Conservation (phyloP, 2,329 filamentous ascomycete species). For the Claviceps paspali region DNA sequence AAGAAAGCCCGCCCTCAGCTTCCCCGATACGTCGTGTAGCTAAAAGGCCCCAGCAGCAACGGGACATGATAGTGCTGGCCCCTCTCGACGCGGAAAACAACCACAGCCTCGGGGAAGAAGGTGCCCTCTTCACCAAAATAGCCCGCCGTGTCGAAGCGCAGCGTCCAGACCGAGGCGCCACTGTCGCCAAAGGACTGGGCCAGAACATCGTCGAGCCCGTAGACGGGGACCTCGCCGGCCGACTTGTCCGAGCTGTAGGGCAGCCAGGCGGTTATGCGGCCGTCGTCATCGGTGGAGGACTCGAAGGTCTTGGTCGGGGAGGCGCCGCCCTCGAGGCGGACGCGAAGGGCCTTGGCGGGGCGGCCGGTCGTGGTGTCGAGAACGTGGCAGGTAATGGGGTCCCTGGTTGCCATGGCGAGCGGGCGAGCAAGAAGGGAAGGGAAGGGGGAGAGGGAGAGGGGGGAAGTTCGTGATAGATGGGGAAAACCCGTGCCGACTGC, state of each 20-base stretch:
- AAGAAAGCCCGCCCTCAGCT: constrained; percentile 34
- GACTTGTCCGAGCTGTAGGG: constrained; percentile 36
- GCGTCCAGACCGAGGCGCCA: constrained; percentile 43
- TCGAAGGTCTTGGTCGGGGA: constrained; percentile 31
- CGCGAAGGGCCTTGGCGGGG: constrained; percentile 50
- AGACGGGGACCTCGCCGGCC: constrained; percentile 40
- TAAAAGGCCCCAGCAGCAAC: constrained; percentile 60
- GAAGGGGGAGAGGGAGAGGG: neutral
- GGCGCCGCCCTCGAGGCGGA: constrained; percentile 38
- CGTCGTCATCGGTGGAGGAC: constrained; percentile 60
- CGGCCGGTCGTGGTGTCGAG: constrained; percentile 66
- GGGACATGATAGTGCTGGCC: constrained; percentile 68
- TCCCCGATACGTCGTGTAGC: constrained; percentile 70
- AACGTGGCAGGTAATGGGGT: constrained; percentile 73
- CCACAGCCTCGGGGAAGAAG: constrained; percentile 45
- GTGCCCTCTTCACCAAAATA: constrained; percentile 53
- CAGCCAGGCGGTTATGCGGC: constrained; percentile 56
- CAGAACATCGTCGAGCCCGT: constrained; percentile 42
- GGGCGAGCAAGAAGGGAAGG: neutral
- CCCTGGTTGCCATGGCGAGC: constrained; percentile 22
- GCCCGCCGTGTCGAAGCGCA: constrained; percentile 55
- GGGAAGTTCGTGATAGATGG: neutral
- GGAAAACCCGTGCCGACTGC: neutral
- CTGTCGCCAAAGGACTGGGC: constrained; percentile 20
- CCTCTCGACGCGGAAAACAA: constrained; percentile 36